Evolutionary conservation across 75 land plant species (phyloP), one percentile per base, ranked within the genome.

Genomic region (Cunninghamia lanceolata): DNA sequence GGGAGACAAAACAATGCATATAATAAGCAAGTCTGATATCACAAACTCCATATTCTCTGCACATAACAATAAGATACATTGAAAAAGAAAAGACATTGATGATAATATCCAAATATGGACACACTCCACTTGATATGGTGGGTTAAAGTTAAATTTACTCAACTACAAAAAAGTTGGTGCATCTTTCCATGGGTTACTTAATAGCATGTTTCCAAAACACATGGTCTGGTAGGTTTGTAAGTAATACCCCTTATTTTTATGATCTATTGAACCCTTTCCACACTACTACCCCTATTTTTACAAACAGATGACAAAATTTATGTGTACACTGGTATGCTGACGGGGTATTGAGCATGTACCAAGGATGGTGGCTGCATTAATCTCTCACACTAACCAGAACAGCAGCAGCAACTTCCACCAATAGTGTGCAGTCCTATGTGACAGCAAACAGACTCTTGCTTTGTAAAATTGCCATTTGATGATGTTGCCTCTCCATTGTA

Each of bases 381-480:
- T 19, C 63, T 56, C 4, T 21, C 63, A 56, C 9, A 63, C 38
- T 73, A 73, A 34, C 75, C 36, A 73, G 75, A 80, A 80, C 5
- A 28, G 46, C 47, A 42, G 50, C 82, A 25, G 82, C 82, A 80
- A 80, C 82, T 45, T 77, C 80, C 80, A 7, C 80, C 80, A 77
- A 77, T 25, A 28, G 45, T 77, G 21, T 77, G 80, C 50, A 80
- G 16, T 15, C 82, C 82, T 10, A 80, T 80, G 14, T 80, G 82
- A 80, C 46, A 80, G 82, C 82, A 80, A 11, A 80, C 82, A 80
- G 50, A 45, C n/a, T 45, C 42, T 25, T 80, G 32, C 3, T 45
- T 21, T 80, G 5, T 80, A 14, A 25, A 38, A n/a, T 3, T 45
- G 1, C 82, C 30, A n/a, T 43, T 11, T 43, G 14, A 43, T 17